Evolutionary conservation across 768 basidiomycete species (phyloP), one percentile per base, ranked within the genome.

Genomic region (Termitomyces sp.): DNA sequence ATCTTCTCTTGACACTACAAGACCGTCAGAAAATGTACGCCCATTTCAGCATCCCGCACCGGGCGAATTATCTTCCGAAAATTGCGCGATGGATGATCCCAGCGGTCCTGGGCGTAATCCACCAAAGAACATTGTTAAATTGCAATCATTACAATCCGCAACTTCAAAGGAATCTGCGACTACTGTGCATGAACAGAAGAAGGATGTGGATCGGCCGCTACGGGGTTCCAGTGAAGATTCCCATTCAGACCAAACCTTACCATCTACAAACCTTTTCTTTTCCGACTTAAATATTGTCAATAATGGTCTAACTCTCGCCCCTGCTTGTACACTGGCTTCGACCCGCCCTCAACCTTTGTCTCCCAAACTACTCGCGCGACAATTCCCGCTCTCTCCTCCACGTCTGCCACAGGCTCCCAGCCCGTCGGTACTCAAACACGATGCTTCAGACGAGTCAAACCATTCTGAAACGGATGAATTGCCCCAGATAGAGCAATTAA

Each of bases 331-430:
- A 31, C 17, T 21, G 34, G n/a, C 35, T n/a, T 19, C 25, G 25
- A 37, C 14, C 21, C 3, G 21, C 25, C 34, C 34, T n/a, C 29
- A 16, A 6, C 29, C 45, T 46, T 8, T 31, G 7, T 27, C 45
- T 25, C 29, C n/a, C 7, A 38, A 8, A 27, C 44, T 45, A 29
- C 23, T 27, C 6, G 48, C 58, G 17, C 44, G 34, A 12, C 49
- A 44, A 16, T 62, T 62, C 29, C 62, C 62, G 1, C 49, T 62
- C 8, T 54, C 61, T 42, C 62, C 62, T 25, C 62, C 59, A 5
- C 27, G 21, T 16, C 43, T 34, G 10, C 53, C 56, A 5, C 58
- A 58, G 37, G 5, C 40, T 17, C 34, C 60, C 17, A 43, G 57
- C 2, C 3, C 10, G 10, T 21, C 38, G 2, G 35, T n/a, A 14